These are phyloP conservation scores for Casuarina glauca DNA, from an alignment of 306 rosid species.

Conservation along the genomic window DNA sequence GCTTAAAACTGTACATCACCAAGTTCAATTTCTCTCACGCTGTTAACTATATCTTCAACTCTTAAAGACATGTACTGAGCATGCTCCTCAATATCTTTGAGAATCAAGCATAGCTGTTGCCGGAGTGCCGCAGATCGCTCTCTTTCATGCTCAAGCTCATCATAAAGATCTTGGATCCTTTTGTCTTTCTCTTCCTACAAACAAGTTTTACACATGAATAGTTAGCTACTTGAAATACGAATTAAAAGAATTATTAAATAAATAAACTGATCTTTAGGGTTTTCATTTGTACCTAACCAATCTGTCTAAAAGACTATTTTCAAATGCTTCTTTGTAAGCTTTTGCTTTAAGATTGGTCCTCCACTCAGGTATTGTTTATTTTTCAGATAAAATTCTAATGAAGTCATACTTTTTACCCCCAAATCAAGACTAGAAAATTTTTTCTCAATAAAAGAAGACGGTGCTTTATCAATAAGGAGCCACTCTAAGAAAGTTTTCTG, in stretches of 20 bases:
- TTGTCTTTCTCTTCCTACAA: conserved; percentile 29
- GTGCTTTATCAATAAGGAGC: no score
- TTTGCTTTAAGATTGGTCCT: no score
- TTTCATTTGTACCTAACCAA: no score
- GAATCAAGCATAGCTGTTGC: conserved; percentile 19
- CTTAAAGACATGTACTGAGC: conserved; percentile 18
- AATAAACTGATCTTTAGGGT: no score
- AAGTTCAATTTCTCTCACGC: conserved; percentile 25
- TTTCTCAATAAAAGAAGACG: no score
- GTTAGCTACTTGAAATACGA: background rate
- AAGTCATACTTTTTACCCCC: no score
- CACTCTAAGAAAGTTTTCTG: no score
- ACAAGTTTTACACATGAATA: background rate
- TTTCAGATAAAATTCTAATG: no score
- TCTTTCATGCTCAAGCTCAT: conserved; percentile 22
- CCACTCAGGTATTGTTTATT: no score
- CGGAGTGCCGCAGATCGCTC: conserved; percentile 9
- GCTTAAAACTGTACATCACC: conserved; percentile 11
- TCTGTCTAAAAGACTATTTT: no score
- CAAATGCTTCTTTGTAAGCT: no score
- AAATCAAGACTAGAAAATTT: no score
- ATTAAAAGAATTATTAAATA: background rate
- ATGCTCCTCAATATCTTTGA: conserved; percentile 25
- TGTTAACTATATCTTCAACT: conserved; percentile 26
- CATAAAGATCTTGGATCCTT: conserved; percentile 18